Conservation (phyloP, 192 early-diverging fungal genomes). For the Podila epigama region DNA sequence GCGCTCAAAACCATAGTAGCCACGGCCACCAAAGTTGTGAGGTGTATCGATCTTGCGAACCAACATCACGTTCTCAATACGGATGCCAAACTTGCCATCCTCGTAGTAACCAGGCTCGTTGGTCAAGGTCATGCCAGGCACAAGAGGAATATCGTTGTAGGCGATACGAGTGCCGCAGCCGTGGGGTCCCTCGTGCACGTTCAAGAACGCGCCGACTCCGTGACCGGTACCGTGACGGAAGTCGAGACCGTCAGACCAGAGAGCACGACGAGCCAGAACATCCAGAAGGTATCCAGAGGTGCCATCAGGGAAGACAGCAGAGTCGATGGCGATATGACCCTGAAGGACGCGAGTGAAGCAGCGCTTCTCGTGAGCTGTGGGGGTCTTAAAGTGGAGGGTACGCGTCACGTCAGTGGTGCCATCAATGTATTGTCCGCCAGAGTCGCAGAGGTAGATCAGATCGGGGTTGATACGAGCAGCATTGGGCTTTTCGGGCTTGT, state of each 20-base stretch:
- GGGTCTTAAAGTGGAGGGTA: constrained; percentile 89
- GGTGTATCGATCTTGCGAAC: constrained; percentile 75
- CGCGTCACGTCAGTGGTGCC: constrained; percentile 99
- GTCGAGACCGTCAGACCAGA: constrained; percentile 94
- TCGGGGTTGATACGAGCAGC: constrained; percentile 78
- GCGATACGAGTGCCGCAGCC: constrained; percentile 83
- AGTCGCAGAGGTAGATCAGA: constrained; percentile 93
- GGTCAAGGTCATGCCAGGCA: constrained; percentile 93
- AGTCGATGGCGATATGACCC: constrained; percentile 94
- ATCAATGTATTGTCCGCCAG: constrained; percentile 95
- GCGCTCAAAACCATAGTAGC: constrained; percentile 90
- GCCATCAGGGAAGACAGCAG: constrained; percentile 87
- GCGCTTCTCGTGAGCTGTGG: constrained; percentile 85
- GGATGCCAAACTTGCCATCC: constrained; percentile 96
- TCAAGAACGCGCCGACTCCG: constrained; percentile 95
- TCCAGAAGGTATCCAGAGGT: constrained; percentile 93
- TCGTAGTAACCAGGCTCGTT: constrained; percentile 99
- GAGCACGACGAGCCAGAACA: constrained; percentile 80
- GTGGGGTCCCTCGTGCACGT: constrained; percentile 96
- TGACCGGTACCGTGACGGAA: constrained; percentile 98
- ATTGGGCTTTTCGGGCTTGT: constrained; percentile 84
- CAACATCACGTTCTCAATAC: constrained; percentile 94
- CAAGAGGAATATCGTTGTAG: constrained; percentile 79
- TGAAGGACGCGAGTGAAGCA: constrained; percentile 98
- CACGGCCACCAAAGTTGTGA: constrained; percentile 85